Evolutionary conservation across 345 rosid species (phyloP), one percentile per base, ranked within the genome.

Genomic region (Leavenworthia alabamica): DNA sequence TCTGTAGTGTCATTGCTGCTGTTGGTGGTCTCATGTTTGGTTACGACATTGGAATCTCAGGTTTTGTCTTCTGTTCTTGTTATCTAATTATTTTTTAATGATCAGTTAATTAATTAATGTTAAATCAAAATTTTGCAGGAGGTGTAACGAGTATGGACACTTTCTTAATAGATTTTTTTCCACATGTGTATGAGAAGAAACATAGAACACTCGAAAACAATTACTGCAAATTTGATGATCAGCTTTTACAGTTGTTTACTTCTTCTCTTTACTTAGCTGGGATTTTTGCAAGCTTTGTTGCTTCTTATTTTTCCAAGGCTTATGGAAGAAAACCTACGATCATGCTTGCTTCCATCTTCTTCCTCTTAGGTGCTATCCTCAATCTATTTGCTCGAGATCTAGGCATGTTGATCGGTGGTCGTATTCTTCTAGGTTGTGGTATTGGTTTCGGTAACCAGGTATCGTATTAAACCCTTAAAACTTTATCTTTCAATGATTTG

Each of bases 71-170:
- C 15, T n/a, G n/a, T n/a, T 19, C 0, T 29, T 49, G 4, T 7
- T 15, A 9, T 31, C 32, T 31, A 33, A 24, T 3, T 50, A 40
- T 9, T 49, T 15, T 50, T 33, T 37, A 39, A 7, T 48, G 16
- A 47, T 48, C 24, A 12, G 15, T 28, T 22, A 4, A 49, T n/a
- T 11, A 51, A 51, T 23, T 23, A 3, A 68, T 68, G 36, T 5
- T 41, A 13, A 13, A 15, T 29, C n/a, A 9, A 51, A 50, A 5
- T 16, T 16, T 35, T 24, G 42, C 56, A 88, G 96, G 90, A 10
- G 90, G 96, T 44, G 95, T 89, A 20, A 84, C 91, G 17, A 70
- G 83, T 52, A 89, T 86, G 97, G 91, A 86, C 63, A 77, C 77
- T 44, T 89, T 89, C 73, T 58, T 86, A 68, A 17, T 64, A 10